Conservation (phyloP, 2,329 filamentous ascomycete genomes). For the Diaporthe sp. region DNA sequence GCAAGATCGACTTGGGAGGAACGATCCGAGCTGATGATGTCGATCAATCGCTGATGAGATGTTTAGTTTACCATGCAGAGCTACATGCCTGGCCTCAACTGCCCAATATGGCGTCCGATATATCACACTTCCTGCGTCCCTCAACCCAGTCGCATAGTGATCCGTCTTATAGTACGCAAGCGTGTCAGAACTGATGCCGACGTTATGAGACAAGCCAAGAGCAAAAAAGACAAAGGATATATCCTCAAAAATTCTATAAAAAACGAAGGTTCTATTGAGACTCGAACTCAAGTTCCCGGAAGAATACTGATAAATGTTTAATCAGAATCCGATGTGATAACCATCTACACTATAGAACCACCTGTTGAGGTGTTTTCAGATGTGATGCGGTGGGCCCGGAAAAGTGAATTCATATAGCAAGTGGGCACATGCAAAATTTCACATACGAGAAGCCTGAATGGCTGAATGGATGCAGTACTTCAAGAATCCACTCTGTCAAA, state of each 20-base stretch:
- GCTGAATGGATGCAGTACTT: background rate
- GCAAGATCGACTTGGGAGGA: background rate
- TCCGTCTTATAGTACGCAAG: background rate
- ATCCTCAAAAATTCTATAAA: background rate
- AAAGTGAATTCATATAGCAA: background rate
- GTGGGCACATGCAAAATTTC: background rate
- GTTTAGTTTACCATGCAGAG: background rate
- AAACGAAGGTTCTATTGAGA: background rate
- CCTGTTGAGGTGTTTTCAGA: too few species aligned
- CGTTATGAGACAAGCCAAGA: constrained; percentile 1
- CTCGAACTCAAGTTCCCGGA: constrained; percentile 20
- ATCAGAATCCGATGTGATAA: constrained; percentile 31
- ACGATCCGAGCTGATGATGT: background rate
- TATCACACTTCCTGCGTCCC: background rate
- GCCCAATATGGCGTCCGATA: background rate
- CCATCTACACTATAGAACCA: constrained; percentile 23
- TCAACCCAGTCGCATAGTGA: background rate
- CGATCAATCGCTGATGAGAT: background rate
- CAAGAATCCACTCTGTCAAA: background rate
- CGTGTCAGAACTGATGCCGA: background rate
- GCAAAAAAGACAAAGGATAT: background rate
- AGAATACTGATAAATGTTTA: background rate
- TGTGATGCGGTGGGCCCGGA: background rate
- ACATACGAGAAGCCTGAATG: background rate
- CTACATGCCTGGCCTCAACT: background rate